phyloP scores from a whole-genome alignment of 768 basidiomycete species.

The Boletus sensibilis region DNA sequence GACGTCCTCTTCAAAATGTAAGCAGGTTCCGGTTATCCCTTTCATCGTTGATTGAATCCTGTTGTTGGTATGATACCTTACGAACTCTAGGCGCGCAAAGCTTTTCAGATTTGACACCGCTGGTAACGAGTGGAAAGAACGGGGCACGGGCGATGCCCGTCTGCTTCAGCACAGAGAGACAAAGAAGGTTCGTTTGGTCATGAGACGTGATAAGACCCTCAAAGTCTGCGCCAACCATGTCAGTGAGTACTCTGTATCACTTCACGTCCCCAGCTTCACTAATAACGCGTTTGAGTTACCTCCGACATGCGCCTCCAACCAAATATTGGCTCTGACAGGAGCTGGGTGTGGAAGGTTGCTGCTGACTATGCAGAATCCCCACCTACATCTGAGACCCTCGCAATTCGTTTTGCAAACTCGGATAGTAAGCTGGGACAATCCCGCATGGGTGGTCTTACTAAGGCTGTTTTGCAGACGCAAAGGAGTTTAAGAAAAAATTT shows the following conservation, averaged over 20 bases:
- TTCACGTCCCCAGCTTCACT: background rate
- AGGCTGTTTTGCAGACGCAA: conserved; percentile 58
- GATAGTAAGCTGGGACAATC: conserved; percentile 68
- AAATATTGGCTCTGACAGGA: conserved; percentile 97
- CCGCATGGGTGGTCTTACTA: background rate
- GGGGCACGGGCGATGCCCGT: conserved; percentile 94
- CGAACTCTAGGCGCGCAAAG: conserved; percentile 82
- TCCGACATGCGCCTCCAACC: conserved; percentile 92
- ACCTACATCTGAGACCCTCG: conserved; percentile 90
- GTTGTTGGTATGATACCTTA: conserved; percentile 13
- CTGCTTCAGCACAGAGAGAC: conserved; percentile 86
- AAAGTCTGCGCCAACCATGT: conserved; percentile 99
- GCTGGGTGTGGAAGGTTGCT: conserved; percentile 98
- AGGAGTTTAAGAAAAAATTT: conserved; percentile 85
- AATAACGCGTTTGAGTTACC: conserved; percentile 53
- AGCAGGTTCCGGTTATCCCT: conserved; percentile 31
- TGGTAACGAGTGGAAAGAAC: conserved; percentile 93
- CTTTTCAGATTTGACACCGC: conserved; percentile 88
- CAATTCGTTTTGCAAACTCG: conserved; percentile 95
- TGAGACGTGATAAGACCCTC: conserved; percentile 99
- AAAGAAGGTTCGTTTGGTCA: conserved; percentile 92
- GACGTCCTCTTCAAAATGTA: conserved; percentile 94
- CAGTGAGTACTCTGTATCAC: conserved; percentile 49
- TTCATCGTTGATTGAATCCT: conserved; percentile 1
- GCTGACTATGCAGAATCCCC: conserved; percentile 94